Percentiles rank a stretch among this genome's conserved stretches.
Evolutionary conservation across 495 filamentous ascomycete species (phyloP).

Genomic region (Lindgomyces ingoldianus): DNA sequence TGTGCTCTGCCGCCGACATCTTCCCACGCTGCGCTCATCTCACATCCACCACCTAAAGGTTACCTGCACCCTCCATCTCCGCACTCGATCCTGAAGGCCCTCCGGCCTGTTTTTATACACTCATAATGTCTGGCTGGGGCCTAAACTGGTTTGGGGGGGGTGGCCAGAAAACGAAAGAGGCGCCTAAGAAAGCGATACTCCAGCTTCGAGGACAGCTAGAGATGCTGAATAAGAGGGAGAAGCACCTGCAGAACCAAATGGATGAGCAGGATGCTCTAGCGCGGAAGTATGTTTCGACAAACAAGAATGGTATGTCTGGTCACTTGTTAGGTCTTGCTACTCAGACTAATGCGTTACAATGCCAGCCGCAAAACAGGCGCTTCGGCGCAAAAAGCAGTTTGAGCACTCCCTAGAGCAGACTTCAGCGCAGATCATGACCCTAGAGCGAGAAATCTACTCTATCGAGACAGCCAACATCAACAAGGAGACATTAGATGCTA

Average conservation of each 20-base stretch:
- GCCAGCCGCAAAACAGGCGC: slow-evolving; percentile 88
- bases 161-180: slow-evolving; percentile 83
- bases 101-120: too few relatives aligned
- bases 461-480: slow-evolving; percentile 99
- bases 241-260: slow-evolving; percentile 86
- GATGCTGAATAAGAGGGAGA: slow-evolving; percentile 96
- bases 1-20: too few relatives aligned
- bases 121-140: slow-evolving; percentile 48
- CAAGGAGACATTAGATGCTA: slow-evolving; percentile 88
- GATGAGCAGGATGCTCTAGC: slow-evolving; percentile 89
- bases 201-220: slow-evolving; percentile 84
- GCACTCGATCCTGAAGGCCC: too few relatives aligned
- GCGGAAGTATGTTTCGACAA: slow-evolving; percentile 83
- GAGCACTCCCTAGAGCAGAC: slow-evolving; percentile 91
- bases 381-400: slow-evolving; percentile 91
- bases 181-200: slow-evolving; percentile 95
- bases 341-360: too few relatives aligned
- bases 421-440: slow-evolving; percentile 78
- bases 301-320: slow-evolving; percentile 76
- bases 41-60: too few relatives aligned
- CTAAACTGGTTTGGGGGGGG: slow-evolving; percentile 43
- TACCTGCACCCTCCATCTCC: too few relatives aligned
- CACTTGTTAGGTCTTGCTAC: background rate
- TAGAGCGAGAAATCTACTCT: slow-evolving; percentile 93
- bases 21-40: too few relatives aligned